These are phyloP conservation scores for Diaporthe australafricana DNA, from an alignment of 2,329 filamentous ascomycete species.

Conservation along the genomic window DNA sequence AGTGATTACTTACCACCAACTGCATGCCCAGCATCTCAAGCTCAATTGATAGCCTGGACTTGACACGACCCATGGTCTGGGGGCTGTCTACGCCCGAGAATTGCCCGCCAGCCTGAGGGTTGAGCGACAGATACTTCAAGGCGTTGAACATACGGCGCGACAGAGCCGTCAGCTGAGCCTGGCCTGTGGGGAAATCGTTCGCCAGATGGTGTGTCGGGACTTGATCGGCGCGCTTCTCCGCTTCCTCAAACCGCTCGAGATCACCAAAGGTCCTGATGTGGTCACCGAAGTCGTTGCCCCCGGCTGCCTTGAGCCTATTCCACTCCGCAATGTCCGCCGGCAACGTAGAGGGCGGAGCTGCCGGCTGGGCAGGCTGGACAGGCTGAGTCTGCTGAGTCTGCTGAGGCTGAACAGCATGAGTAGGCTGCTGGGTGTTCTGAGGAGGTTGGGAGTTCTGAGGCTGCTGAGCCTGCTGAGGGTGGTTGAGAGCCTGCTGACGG, in stretches of 20 bases:
- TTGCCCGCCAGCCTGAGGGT: no score
- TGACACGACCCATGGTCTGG: no score
- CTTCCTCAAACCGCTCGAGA: neutral
- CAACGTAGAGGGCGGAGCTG: accelerated
- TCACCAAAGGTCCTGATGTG: neutral
- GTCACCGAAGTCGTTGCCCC: neutral
- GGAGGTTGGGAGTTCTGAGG: no score
- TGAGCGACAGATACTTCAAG: no score
- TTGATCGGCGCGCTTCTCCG: neutral
- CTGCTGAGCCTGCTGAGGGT: neutral
- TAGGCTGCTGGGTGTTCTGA: neutral
- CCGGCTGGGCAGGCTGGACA: neutral
- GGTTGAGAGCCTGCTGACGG: neutral
- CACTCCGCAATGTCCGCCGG: accelerated
- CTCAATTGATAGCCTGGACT: no score
- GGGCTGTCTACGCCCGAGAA: no score
- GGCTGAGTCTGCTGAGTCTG: no score
- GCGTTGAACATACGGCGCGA: neutral
- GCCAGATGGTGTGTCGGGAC: neutral
- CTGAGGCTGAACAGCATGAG: no score
- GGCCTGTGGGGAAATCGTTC: accelerated
- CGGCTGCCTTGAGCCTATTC: accelerated
- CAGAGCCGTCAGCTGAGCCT: neutral
- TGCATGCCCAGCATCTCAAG: no score
- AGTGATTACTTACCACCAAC: no score